Evolutionary conservation across 2,329 filamentous ascomycete species (phyloP).

Genomic region (Fusarium sp.): DNA sequence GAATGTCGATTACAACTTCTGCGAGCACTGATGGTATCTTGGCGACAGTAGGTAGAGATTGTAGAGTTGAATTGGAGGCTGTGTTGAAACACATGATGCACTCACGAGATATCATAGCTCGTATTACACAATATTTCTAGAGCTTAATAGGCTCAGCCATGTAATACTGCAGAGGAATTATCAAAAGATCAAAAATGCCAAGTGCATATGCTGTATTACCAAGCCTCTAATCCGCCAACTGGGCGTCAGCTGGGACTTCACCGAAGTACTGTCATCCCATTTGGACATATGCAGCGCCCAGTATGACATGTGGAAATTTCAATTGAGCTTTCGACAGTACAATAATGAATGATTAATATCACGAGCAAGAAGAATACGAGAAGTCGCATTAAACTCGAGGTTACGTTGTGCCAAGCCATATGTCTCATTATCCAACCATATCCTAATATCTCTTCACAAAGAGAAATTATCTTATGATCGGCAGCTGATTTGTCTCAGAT

Average conservation of each 20-base stretch:
- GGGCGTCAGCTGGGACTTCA: not conserved
- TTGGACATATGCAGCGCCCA: not conserved
- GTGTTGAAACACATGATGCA: not conserved
- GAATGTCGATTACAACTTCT: not conserved
- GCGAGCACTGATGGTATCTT: not conserved
- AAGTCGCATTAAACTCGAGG: not conserved
- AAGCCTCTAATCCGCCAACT: not conserved
- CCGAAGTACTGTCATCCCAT: not conserved
- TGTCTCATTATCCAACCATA: conserved; percentile 10
- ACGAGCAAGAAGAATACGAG: conserved; percentile 4
- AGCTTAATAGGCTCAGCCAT: not conserved
- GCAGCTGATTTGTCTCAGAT: not conserved
- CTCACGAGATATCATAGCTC: not conserved
- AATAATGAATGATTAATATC: not conserved
- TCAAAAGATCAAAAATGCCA: not conserved
- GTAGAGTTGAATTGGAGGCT: not conserved
- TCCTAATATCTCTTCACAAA: not conserved
- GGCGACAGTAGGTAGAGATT: not conserved
- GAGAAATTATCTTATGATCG: conserved; percentile 14
- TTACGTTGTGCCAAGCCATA: conserved; percentile 9
- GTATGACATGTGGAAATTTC: not conserved
- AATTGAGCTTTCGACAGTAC: not conserved
- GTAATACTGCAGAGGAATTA: fast-evolving
- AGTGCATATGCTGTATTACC: not conserved
- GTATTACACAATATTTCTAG: fast-evolving